A percentile compares a stretch with the other conserved stretches of the same genome.
Conservation (phyloP, 2,329 filamentous ascomycete genomes). For the Alternaria sp. region DNA sequence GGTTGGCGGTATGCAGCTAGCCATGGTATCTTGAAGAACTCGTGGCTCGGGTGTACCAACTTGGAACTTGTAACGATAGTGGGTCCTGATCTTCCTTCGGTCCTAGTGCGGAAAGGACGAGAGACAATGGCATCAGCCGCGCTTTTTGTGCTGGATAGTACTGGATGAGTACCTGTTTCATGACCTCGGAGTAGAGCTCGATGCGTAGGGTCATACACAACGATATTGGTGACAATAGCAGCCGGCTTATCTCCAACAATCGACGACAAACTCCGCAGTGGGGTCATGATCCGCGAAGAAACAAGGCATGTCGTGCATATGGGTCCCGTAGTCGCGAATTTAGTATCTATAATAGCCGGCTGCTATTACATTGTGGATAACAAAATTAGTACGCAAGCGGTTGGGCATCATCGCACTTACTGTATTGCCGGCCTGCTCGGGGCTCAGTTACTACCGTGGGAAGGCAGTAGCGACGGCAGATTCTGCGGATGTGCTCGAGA, state of each 20-base stretch:
- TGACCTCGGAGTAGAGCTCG: background rate
- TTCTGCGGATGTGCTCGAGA: background rate
- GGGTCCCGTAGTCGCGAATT: slow-evolving; percentile 1
- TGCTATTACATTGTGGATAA: slow-evolving; percentile 12
- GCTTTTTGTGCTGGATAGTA: background rate
- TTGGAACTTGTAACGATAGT: slow-evolving; percentile 6
- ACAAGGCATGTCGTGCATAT: slow-evolving; percentile 5
- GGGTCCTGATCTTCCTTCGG: background rate
- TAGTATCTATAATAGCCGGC: slow-evolving; percentile 5
- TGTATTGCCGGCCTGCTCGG: background rate
- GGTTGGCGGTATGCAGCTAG: slow-evolving; percentile 1
- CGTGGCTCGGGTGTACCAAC: background rate
- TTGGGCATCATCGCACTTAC: background rate
- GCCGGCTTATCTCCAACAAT: background rate
- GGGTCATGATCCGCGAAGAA: background rate
- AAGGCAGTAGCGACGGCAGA: background rate
- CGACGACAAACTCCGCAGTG: background rate
- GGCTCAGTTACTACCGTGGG: background rate
- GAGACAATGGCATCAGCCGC: background rate
- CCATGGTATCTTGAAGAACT: background rate
- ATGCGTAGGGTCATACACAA: background rate
- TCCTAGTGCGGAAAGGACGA: background rate
- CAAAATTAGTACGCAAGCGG: background rate
- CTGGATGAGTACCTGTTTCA: background rate
- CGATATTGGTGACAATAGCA: background rate